Base-by-base conservation (phyloP, 2,329 filamentous ascomycete genomes). In the Aspergillus sojae region DNA sequence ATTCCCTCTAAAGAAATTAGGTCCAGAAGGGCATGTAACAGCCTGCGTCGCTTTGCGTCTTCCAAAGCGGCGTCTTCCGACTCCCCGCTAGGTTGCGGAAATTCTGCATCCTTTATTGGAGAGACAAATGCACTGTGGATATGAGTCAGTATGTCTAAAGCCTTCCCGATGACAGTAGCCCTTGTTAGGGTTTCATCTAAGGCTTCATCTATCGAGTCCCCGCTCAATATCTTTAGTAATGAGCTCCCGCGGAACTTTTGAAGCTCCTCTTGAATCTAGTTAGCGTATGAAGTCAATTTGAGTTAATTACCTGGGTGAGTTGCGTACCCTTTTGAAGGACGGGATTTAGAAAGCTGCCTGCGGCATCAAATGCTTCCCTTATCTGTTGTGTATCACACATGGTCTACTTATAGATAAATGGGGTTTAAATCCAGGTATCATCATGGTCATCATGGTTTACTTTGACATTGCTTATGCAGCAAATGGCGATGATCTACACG, bases 1-100 rank as follows among this genome's bases (percentile, higher is more conserved):
- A 82, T 77, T 5, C 80, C 80, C 63, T 82, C 80, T 7, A 81
- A 63, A 3, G 80, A 80, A 45, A 81, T 73, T 56, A 82, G 65
- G 60, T 82, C 80, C 52, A 81, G 67, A 7, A 82, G 67, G 5
- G 78, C 76, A 72, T 81, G 75, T 4, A 81, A 67, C 16, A 74
- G 64, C 30, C 78, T 74, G 36, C 78, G 77, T 34, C 77, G 71
- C 61, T 74, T 80, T n/a, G 79, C 77, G 71, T 80, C 78, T 69
- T 80, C 78, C 34, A 79, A 65, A 26, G 69, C 69, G 7, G 69
- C 62, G 63, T 79, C 75, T 62, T 73, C 70, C n/a, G 62, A 58
- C 5, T 62, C 64, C 11, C 52, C 45, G 19, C 30, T 26, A 5
- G 26, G 30, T 23, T 66, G 59, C 12, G 62, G 26, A 2, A 32